phyloP scores from a whole-genome alignment of 305 asterid genomes.

The Ajuga reptans region DNA sequence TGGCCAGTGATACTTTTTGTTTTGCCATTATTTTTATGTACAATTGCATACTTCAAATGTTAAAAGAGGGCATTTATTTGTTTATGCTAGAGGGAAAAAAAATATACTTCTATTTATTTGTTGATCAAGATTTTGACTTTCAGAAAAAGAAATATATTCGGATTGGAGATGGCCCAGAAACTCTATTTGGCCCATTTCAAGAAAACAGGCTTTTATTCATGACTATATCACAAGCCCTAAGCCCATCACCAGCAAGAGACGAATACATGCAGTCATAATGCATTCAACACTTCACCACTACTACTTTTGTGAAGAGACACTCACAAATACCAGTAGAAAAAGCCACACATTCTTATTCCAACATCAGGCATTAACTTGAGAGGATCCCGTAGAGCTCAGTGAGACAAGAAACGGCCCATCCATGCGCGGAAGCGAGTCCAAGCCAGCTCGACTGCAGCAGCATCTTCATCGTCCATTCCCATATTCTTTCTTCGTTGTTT shows the following conservation, averaged over 20 bases:
- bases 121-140: too few species aligned
- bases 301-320: neutral
- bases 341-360: neutral
- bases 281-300: neutral
- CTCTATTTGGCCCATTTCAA: too few species aligned
- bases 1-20: too few species aligned
- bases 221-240: neutral
- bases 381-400: slow-evolving; percentile 22
- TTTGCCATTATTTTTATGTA: too few species aligned
- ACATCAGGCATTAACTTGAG: neutral
- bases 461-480: slow-evolving; percentile 71
- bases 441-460: slow-evolving; percentile 65
- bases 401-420: slow-evolving; percentile 63
- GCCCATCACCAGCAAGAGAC: neutral
- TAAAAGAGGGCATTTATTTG: too few species aligned
- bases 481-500: slow-evolving; percentile 57
- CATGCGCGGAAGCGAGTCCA: slow-evolving; percentile 77
- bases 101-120: too few species aligned
- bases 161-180: too few species aligned
- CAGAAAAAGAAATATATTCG: too few species aligned
- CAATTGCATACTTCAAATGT: too few species aligned
- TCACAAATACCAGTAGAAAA: neutral
- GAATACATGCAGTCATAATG: neutral
- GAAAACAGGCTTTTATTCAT: slow-evolving; percentile 1
- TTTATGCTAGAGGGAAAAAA: too few species aligned